A percentile compares a stretch with the other conserved stretches of the same genome.
Conservation (phyloP, 139 green algal genomes). For the Deuterostichococcus epilithicus region DNA sequence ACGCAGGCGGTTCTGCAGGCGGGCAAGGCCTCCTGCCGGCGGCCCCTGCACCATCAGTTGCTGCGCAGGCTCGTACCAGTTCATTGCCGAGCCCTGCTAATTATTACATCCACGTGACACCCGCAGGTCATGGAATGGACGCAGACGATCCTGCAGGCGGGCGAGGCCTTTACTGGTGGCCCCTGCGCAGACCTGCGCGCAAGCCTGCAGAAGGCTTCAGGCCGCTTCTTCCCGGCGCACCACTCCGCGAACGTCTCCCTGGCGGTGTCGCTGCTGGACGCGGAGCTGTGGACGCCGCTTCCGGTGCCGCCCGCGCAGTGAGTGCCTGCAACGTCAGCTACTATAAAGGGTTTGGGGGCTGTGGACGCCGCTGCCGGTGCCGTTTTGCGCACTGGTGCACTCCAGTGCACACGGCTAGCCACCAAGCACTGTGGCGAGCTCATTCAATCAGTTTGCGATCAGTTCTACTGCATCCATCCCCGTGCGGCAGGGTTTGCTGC, state of each 20-base stretch:
- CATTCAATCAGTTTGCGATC: too few relatives aligned
- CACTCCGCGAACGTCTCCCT: conserved; percentile 37
- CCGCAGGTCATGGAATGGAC: conserved; percentile 52
- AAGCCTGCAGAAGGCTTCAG: conserved; percentile 30
- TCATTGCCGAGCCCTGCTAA: too few relatives aligned
- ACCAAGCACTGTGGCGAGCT: too few relatives aligned
- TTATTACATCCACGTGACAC: neutral
- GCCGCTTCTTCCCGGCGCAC: conserved; percentile 41
- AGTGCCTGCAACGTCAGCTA: neutral
- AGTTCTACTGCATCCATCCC: too few relatives aligned
- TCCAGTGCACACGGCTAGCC: too few relatives aligned
- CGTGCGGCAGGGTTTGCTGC: too few relatives aligned
- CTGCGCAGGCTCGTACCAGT: too few relatives aligned
- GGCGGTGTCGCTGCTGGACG: conserved; percentile 42
- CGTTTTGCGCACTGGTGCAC: too few relatives aligned
- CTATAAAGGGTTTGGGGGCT: neutral
- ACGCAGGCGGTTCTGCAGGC: too few relatives aligned
- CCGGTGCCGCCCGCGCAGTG: conserved; percentile 17
- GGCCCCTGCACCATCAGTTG: too few relatives aligned
- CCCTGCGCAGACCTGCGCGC: conserved; percentile 21
- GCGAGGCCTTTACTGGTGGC: conserved; percentile 37
- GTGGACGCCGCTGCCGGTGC: too few relatives aligned
- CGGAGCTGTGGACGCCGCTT: conserved; percentile 49
- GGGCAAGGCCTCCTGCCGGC: too few relatives aligned
- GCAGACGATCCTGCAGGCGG: conserved; percentile 32